Conservation (phyloP, 2,329 filamentous ascomycete species). For the Ustulina deusta region DNA sequence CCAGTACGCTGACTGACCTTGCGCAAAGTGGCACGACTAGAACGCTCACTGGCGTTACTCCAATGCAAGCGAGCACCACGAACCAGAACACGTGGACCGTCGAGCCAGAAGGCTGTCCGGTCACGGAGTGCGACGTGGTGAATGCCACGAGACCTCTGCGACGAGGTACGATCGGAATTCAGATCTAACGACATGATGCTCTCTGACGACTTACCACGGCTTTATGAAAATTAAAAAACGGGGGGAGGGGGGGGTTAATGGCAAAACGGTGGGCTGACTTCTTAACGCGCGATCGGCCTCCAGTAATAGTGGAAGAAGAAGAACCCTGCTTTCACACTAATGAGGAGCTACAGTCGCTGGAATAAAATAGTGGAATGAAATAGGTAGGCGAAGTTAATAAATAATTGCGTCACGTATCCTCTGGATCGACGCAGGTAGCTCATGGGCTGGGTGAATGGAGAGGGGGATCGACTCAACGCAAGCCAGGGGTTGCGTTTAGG, state of each 20-base stretch:
- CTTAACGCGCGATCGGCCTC: neutral
- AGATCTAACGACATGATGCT: conserved; percentile 13
- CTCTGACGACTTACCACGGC: conserved; percentile 10
- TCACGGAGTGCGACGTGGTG: conserved; percentile 23
- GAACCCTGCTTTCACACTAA: conserved; percentile 15
- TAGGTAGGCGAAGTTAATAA: conserved; percentile 21
- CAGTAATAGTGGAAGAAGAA: conserved; percentile 26
- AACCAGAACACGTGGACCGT: conserved; percentile 35
- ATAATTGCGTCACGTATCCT: neutral
- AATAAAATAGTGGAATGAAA: neutral
- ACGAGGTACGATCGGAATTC: conserved; percentile 13
- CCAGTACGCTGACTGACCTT: neutral
- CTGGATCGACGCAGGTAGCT: neutral
- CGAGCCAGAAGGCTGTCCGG: conserved; percentile 30
- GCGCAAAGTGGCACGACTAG: conserved; percentile 14
- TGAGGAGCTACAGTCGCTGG: neutral
- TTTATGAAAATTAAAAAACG: neutral
- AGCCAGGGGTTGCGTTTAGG: neutral
- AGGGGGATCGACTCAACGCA: neutral
- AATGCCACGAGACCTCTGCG: conserved; percentile 19
- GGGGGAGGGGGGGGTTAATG: neutral
- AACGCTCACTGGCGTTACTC: conserved; percentile 34
- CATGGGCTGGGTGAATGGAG: neutral
- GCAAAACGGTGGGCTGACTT: too few species aligned
- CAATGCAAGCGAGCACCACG: conserved; percentile 34